Conservation (phyloP, 1,139 yeast species). For the Suhomyces bokatorum region DNA sequence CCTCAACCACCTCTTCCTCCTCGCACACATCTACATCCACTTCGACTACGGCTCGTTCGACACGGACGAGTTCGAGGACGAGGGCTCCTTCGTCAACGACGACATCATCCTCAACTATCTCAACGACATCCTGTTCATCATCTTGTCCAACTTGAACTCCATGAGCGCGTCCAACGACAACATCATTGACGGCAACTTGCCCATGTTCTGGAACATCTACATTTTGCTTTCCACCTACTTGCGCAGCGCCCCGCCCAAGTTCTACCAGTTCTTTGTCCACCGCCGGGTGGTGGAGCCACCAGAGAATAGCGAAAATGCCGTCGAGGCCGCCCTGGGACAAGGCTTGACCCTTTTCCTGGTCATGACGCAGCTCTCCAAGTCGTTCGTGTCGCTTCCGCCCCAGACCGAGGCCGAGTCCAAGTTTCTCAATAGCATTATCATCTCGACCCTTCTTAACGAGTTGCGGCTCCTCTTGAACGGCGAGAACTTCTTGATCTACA, state of each 20-base stretch:
- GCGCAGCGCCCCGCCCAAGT: slow-evolving; percentile 39
- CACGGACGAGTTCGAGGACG: slow-evolving; percentile 13
- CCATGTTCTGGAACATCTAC: slow-evolving; percentile 48
- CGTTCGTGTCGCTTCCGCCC: slow-evolving; percentile 23
- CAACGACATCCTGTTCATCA: slow-evolving; percentile 38
- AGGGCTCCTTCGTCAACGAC: slow-evolving; percentile 18
- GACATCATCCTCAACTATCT: slow-evolving; percentile 43
- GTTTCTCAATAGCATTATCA: slow-evolving; percentile 36
- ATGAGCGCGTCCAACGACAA: slow-evolving; percentile 19
- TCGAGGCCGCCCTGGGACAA: background rate
- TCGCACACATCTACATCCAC: slow-evolving; percentile 33
- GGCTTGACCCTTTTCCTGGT: slow-evolving; percentile 10
- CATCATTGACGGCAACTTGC: slow-evolving; percentile 23
- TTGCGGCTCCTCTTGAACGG: slow-evolving; percentile 36
- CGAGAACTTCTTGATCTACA: slow-evolving; percentile 34
- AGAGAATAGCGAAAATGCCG: background rate
- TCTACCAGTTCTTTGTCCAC: slow-evolving; percentile 36
- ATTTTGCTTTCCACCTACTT: slow-evolving; percentile 41
- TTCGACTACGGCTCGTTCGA: slow-evolving; percentile 26
- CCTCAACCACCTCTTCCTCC: slow-evolving; percentile 33
- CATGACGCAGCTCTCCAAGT: slow-evolving; percentile 18
- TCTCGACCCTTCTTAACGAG: slow-evolving; percentile 44
- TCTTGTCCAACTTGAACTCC: slow-evolving; percentile 19
- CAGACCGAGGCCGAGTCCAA: slow-evolving; percentile 22
- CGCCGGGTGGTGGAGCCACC: slow-evolving; percentile 19